Percentiles rank a stretch among this genome's conserved stretches.
Conservation (phyloP, 192 early-diverging fungal genomes). For the Backusella macrospora region DNA sequence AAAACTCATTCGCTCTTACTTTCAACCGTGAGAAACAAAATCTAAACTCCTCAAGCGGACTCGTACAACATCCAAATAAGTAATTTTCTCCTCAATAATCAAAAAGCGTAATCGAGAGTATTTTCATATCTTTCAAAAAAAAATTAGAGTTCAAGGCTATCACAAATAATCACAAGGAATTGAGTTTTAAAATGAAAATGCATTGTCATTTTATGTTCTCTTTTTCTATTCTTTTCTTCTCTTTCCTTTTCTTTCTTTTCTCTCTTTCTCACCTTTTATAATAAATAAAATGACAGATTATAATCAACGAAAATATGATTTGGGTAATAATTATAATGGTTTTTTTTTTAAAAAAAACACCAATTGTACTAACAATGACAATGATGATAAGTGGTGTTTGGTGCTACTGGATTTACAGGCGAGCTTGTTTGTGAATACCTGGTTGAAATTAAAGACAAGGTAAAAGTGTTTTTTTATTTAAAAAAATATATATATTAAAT, state of each 20-base stretch:
- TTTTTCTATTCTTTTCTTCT: background rate
- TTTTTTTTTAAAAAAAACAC: background rate
- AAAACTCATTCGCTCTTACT: background rate
- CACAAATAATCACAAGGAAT: too few relatives aligned
- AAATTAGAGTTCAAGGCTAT: background rate
- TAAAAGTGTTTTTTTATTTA: background rate
- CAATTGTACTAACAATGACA: background rate
- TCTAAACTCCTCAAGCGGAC: background rate
- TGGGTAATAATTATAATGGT: background rate
- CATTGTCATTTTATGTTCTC: background rate
- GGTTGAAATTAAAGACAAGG: conserved; percentile 26
- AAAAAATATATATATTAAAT: background rate
- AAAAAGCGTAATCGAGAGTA: too few relatives aligned
- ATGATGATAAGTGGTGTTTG: conserved; percentile 53
- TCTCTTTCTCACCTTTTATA: background rate
- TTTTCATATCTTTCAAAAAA: too few relatives aligned
- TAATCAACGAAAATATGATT: conserved; percentile 17
- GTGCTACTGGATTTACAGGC: conserved; percentile 89
- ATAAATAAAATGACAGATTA: conserved; percentile 3
- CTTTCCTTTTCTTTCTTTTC: background rate
- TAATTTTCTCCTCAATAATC: too few relatives aligned
- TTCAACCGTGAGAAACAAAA: conserved; percentile 8
- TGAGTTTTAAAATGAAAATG: conserved; percentile 9
- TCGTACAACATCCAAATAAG: background rate
- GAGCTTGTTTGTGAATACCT: conserved; percentile 68